These are phyloP conservation scores for Clonostachys chloroleuca DNA, from an alignment of 2,329 filamentous ascomycete genomes.

Conservation along the genomic window DNA sequence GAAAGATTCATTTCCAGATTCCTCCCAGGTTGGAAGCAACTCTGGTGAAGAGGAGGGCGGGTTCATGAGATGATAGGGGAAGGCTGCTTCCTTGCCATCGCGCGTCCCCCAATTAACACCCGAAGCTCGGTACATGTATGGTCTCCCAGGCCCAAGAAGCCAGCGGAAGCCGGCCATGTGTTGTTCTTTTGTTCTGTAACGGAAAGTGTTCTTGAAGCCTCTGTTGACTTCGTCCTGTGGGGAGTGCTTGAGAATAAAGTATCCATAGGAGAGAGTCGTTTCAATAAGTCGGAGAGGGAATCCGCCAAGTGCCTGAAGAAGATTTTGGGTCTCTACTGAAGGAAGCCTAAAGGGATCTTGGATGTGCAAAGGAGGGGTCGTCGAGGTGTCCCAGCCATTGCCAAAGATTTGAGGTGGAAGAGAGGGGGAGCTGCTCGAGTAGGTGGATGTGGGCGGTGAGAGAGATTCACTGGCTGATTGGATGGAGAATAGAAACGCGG, in stretches of 20 bases:
- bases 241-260: neutral
- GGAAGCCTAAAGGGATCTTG: neutral
- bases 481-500: too few species aligned
- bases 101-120: neutral
- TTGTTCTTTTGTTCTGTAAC: neutral
- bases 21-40: neutral
- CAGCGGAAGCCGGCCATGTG: neutral
- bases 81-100: neutral
- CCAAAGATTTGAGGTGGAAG: neutral
- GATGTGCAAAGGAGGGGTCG: neutral
- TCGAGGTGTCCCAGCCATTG: neutral
- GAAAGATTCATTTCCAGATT: neutral
- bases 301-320: neutral
- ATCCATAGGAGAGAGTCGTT: neutral
- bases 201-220: neutral
- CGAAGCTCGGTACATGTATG: conserved; percentile 1
- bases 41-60: neutral
- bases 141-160: neutral
- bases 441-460: neutral
- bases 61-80: neutral
- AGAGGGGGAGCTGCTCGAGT: neutral
- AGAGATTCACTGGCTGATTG: too few species aligned
- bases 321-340: neutral
- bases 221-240: neutral
- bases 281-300: neutral